Evolutionary conservation across 1,284 basidiomycete genomes (phyloP).

Genomic region (Violaceomyces palustris): DNA sequence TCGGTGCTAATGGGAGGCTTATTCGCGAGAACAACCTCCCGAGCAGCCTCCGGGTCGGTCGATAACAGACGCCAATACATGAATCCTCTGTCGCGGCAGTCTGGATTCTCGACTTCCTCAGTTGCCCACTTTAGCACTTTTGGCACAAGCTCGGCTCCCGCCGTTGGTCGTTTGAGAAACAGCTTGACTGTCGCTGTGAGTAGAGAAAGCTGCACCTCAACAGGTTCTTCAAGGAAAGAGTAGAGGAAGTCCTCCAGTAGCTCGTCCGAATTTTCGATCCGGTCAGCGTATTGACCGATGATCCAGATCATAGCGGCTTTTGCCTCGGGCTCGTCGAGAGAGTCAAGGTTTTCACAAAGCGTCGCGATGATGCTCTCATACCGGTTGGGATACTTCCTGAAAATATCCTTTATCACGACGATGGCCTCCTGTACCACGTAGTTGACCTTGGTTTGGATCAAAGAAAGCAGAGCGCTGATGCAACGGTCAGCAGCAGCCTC

Average conservation of each 20-base stretch:
- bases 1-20: constrained; percentile 97
- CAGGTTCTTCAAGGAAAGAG: constrained; percentile 87
- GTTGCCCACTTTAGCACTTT: constrained; percentile 95
- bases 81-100: constrained; percentile 91
- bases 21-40: constrained; percentile 81
- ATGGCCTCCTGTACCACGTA: constrained; percentile 97
- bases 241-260: constrained; percentile 86
- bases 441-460: constrained; percentile 87
- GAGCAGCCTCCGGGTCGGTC: constrained; percentile 81
- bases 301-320: constrained; percentile 99
- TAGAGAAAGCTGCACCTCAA: constrained; percentile 89
- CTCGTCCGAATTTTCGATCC: constrained; percentile 93
- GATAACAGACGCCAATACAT: constrained; percentile 99
- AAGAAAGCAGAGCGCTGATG: constrained; percentile 76
- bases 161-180: constrained; percentile 89
- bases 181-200: constrained; percentile 93
- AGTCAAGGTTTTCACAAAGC: constrained; percentile 85
- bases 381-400: constrained; percentile 90
- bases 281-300: constrained; percentile 90
- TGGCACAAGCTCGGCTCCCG: constrained; percentile 83
- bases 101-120: constrained; percentile 94
- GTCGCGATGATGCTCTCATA: constrained; percentile 93
- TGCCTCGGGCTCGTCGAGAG: constrained; percentile 88
- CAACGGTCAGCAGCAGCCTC: constrained; percentile 81
- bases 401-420: constrained; percentile 96